A percentile compares a stretch with the other conserved stretches of the same genome.
Evolutionary conservation across 495 filamentous ascomycete species (phyloP).

Genomic region (Hyaloscypha hepaticicola): DNA sequence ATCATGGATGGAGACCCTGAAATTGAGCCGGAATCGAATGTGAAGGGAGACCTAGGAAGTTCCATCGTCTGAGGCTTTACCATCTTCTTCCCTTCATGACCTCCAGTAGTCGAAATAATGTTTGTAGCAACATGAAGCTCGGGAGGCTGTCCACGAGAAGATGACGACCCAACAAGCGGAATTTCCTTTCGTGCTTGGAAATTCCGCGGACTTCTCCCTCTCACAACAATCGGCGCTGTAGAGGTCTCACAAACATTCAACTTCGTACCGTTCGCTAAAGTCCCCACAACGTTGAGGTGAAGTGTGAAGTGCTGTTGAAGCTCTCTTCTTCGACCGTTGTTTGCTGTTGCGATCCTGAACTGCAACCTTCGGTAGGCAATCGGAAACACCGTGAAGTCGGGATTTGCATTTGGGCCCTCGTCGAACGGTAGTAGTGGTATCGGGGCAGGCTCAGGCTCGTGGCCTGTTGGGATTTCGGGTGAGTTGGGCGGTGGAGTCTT

Average conservation of each 20-base stretch:
- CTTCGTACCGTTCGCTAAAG: constrained; percentile 66
- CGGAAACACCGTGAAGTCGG: constrained; percentile 81
- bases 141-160: constrained; percentile 54
- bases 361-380: constrained; percentile 89
- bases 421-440: constrained; percentile 77
- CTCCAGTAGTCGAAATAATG: constrained; percentile 18
- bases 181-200: constrained; percentile 78
- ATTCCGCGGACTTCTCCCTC: constrained; percentile 75
- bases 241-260: constrained; percentile 67
- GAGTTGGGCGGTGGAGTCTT: constrained; percentile 83
- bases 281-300: constrained; percentile 70
- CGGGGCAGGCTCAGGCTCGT: constrained; percentile 57
- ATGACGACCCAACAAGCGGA: constrained; percentile 68
- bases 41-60: constrained; percentile 50
- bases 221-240: constrained; percentile 74
- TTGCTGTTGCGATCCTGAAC: constrained; percentile 73
- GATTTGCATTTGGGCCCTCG: constrained; percentile 46
- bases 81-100: constrained; percentile 47
- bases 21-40: constrained; percentile 53
- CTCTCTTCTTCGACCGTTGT: constrained; percentile 76
- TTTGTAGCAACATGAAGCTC: constrained; percentile 34
- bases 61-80: constrained; percentile 49
- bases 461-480: constrained; percentile 52
- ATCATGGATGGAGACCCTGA: constrained; percentile 43
- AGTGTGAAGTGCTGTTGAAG: constrained; percentile 81